Base-by-base conservation (phyloP, 1,284 basidiomycete species). In the Pascua sp. region DNA sequence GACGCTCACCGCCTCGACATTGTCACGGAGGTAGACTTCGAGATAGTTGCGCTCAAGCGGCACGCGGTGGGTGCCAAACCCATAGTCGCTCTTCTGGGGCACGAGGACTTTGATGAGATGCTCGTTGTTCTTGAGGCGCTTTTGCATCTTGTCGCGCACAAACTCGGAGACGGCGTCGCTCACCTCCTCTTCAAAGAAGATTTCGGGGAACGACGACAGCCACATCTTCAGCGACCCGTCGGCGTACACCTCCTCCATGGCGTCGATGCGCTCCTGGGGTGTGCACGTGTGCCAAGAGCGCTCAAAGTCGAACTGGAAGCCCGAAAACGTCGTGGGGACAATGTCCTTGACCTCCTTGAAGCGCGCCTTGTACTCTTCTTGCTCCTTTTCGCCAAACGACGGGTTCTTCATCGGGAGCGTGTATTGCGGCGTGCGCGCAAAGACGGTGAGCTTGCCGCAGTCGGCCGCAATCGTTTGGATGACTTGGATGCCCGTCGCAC, bases 361-460 rank as follows among this genome's bases (percentile, higher is more conserved):
- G 8, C 16, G 17, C 15, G 13, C 45, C n/a, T 60, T 43, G 45
- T 56, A 60, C 32, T 10, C 45, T 16, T 51, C 41, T 8, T 45
- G 48, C 15, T 53, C 51, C 18, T 45, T 38, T 9, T 37, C 8
- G 18, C 52, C 51, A 24, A 48, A 36, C 43, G 46, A 50, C 9
- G 55, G 59, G 52, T 60, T 60, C 55, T 57, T 56, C 55, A 60
- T 56, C 16, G 55, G 42, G 41, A 57, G 32, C 7, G 49, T 48
- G 49, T 60, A 60, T 32, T 56, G 55, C 18, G 59, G 59, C 3
- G 59, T 60, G 24, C 59, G 59, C 0, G 55, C 55, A n/a, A 60
- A 60, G 11, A 60, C 55, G 8, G 55, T 60, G 24, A 60, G 41
- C 7, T 57, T 32, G 16, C 40, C 53, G 38, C 45, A 47, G 10